Conservation (phyloP, 1,284 basidiomycete species). For the Schizophyllum commune region DNA sequence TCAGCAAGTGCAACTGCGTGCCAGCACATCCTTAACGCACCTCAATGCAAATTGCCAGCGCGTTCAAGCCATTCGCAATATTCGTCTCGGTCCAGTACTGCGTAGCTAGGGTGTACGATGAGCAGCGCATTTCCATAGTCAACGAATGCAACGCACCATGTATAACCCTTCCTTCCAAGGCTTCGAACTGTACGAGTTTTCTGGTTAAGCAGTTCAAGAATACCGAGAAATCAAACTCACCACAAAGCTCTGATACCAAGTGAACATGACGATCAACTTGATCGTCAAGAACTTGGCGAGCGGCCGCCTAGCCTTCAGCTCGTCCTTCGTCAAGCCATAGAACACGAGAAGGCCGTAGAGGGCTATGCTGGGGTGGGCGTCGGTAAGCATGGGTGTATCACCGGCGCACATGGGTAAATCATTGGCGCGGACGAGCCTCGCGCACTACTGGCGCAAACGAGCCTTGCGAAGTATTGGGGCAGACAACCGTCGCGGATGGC, state of each 20-base stretch:
- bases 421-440: too few species aligned
- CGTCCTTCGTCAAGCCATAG: constrained; percentile 73
- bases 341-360: constrained; percentile 78
- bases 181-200: constrained; percentile 38
- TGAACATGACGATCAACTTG: constrained; percentile 83
- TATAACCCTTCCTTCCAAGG: constrained; percentile 55
- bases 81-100: constrained; percentile 75
- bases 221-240: constrained; percentile 34
- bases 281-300: constrained; percentile 78
- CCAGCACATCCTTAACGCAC: constrained; percentile 25
- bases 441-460: too few species aligned
- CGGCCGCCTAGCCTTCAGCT: constrained; percentile 68
- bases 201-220: background rate
- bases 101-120: constrained; percentile 36
- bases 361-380: constrained; percentile 45
- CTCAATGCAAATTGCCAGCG: constrained; percentile 78
- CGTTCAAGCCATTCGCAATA: constrained; percentile 76
- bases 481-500: too few species aligned
- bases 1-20: constrained; percentile 1
- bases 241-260: constrained; percentile 72
- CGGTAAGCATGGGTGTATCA: constrained; percentile 1
- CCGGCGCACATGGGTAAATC: too few species aligned
- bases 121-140: background rate
- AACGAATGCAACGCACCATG: constrained; percentile 24
- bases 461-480: too few species aligned